A percentile compares a stretch with the other conserved stretches of the same genome.
These are phyloP conservation scores for Ophiostoma montium DNA, from an alignment of 2,329 filamentous ascomycete species.

Conservation along the genomic window DNA sequence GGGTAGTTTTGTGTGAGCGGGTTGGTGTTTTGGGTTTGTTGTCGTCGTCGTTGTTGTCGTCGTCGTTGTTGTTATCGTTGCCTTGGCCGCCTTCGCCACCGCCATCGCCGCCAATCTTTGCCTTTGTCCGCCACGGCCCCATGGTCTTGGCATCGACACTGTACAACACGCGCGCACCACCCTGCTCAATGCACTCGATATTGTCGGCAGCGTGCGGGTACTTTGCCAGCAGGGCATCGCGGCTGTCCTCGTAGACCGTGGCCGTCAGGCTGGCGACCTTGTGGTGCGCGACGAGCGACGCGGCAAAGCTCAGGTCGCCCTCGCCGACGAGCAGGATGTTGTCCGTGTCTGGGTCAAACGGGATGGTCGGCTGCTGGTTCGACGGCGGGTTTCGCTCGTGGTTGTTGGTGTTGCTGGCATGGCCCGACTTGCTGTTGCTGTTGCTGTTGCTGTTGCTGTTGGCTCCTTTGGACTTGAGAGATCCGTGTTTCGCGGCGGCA, in stretches of 20 bases:
- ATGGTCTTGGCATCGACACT: slow-evolving; percentile 55
- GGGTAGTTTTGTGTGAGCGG: too few species aligned
- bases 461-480: too few species aligned
- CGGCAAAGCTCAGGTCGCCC: slow-evolving; percentile 67
- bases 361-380: slow-evolving; percentile 37
- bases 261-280: slow-evolving; percentile 52
- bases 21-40: background rate
- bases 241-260: slow-evolving; percentile 49
- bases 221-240: slow-evolving; percentile 49
- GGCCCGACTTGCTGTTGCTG: background rate
- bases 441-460: slow-evolving; percentile 1
- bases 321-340: slow-evolving; percentile 66
- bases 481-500: background rate
- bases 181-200: slow-evolving; percentile 28
- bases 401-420: slow-evolving; percentile 1
- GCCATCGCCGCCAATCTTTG: background rate
- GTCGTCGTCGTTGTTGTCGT: slow-evolving; percentile 11
- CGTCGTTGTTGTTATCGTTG: slow-evolving; percentile 6
- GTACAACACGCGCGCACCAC: slow-evolving; percentile 35
- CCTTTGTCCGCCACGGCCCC: slow-evolving; percentile 24
- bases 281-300: slow-evolving; percentile 51
- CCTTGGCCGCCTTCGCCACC: background rate
- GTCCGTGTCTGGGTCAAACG: slow-evolving; percentile 52
- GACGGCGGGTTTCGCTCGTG: background rate
- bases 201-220: slow-evolving; percentile 55